Base-by-base conservation (phyloP, 2,329 filamentous ascomycete species). In the Fusarium tjaetaba region DNA sequence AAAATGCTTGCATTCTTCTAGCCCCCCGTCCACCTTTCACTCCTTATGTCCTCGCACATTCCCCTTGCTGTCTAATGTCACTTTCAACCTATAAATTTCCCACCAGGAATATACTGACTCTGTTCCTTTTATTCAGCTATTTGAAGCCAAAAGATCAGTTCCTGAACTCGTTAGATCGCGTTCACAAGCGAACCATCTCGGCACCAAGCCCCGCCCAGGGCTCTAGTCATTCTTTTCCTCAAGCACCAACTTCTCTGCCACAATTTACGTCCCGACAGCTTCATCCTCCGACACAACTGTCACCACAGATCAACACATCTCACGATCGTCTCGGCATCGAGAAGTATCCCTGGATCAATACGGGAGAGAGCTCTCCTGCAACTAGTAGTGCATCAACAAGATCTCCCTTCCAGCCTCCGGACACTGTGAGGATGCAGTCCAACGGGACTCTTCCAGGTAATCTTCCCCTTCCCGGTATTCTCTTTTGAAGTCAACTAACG, bases 111-210 rank as follows among this genome's bases (percentile, higher is more conserved):
- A 38, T 26, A 66, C 68, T 73, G 56, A 73, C 66, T 38, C 11
- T 41, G 43, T 30, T 57, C 24, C 20, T 32, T 42, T 34, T 26
- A 24, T 11, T 51, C 45, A 73, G 71, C 56, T 68, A 68, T 43
- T 57, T 68, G 46, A 74, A 61, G 45, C 59, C 52, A 52, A 68
- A 52, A 32, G 67, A 70, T 26, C 63, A 57, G 52, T 55, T 72
- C 18, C 51, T 73, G 46, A 70, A 73, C 59, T 60, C 74, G 46
- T 55, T 77, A 63, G 73, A 78, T 2, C 82, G 77, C 55, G 76
- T 79, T 41, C 87, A 89, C 76, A 88, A 87, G 75, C 80, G 87
- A 65, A 84, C 86, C 7, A 82, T 84, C 24, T 88, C 87, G 14
- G 87, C 86, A 11, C 86, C 87, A 16, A 82, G 85, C 65, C 84